Evolutionary conservation across 768 basidiomycete genomes (phyloP), one percentile per base, ranked within the genome.

Genomic region (Phylloporus sp.): DNA sequence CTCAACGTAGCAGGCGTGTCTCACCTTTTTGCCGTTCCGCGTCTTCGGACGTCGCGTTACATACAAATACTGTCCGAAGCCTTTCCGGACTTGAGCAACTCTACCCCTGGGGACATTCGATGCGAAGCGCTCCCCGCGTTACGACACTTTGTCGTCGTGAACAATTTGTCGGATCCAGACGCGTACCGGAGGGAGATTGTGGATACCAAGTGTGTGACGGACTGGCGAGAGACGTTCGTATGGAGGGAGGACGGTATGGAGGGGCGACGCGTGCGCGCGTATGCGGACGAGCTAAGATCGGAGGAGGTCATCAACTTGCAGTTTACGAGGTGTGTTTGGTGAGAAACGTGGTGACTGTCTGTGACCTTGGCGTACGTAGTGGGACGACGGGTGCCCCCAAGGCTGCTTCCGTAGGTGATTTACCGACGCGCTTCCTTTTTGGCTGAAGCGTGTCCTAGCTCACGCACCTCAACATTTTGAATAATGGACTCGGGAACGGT

Each of bases 381-480:
- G 87, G 87, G 4, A 90, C 90, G 9, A 90, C 89, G 3, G 89
- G 87, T 13, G 60, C 71, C 0, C 88, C 90, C 0, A 92, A 91
- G 63, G 90, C 86, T 15, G 89, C 89, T 44, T 87, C 88, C 20
- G 88, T 90, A 61, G 18, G 76, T 68, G 22, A 10, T 42, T 18
- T 11, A 8, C 23, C 23, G 9, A 5, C 18, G 1, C 1, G n/a
- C n/a, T 1, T 31, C 4, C 14, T 29, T 22, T 33, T 32, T 33
- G 29, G 22, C 33, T 38, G 22, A n/a, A n/a, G 9, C 14, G 4
- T 14, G 13, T 18, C 15, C 7, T 35, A 88, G 84, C 71, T 91
- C 38, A 89, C 89, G 0, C 90, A 92, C 63, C 70, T 71, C 36
- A 89, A 90, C 52, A 71, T 92, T 1, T 69, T 91, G 23, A 92